Base-by-base conservation (phyloP, 768 basidiomycete species). In the Rhodotorula graminis region DNA sequence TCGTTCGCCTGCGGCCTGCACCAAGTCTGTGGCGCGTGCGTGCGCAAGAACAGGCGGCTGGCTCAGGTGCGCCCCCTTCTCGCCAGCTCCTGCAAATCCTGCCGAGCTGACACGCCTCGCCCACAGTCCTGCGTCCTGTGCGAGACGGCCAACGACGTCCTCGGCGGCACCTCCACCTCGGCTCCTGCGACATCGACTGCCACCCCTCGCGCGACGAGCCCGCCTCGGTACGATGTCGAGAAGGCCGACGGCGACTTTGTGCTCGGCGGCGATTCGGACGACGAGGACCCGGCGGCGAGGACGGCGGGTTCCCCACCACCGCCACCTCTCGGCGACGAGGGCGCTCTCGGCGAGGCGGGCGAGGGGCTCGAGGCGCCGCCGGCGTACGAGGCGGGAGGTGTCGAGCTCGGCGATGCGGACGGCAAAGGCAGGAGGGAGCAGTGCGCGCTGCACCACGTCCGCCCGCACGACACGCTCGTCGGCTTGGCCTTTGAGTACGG, bases 181-280 rank as follows among this genome's bases (percentile, higher is more conserved):
- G 18, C 44, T 12, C 47, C 47, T 9, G 5, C 50, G 25, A 14
- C 52, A 53, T 47, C 5, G 5, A 52, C 27, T 9, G 29, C 31
- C 12, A 9, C 40, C 2, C 18, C n/a, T 19, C 49, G 25, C 3
- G n/a, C 55, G 15, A 42, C 15, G 1, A 25, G 23, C 37, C 37
- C 31, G 18, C 42, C 42, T 7, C 40, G 44, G 15, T 65, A 64
- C 53, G 29, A n/a, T 15, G 42, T 21, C 3, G 8, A 46, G 14
- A 29, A 57, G 37, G 46, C 31, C 15, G 33, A 10, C 10, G 57
- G 33, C 16, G 68, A 64, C 8, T 74, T 74, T 57, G 72, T 74
- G 15, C 64, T 74, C 2, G 72, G 72, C 10, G 72, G 56, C 33
- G 68, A 74, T 23, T 69, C 68, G 27, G 72, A 74, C 52, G 72